Evolutionary conservation across 2,329 filamentous ascomycete genomes (phyloP), one percentile per base, ranked within the genome.

Genomic region (Drechslerella dactyloides): DNA sequence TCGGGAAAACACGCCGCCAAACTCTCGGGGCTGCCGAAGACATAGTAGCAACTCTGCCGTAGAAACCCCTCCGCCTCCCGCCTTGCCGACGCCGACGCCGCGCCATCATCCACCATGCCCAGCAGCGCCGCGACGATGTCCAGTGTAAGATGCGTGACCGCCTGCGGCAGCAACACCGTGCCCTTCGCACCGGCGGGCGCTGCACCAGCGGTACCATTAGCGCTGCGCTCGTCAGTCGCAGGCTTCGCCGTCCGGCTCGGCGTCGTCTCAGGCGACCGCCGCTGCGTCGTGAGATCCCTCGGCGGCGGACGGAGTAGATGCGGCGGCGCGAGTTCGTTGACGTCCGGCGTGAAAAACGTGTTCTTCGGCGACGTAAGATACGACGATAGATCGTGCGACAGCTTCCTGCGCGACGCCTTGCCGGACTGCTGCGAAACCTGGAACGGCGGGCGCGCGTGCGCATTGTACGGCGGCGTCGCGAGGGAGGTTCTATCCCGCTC

Each of bases 1-100:
- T 89, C 0, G 87, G 79, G 13, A 83, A 90, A 89, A 0, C 87
- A 88, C 40, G 79, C 27, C 88, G 78, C 7, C 86, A 78, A 3
- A 83, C 80, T 13, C 81, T 81, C 0, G 86, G 85, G 54, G 86
- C 83, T 58, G 74, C 85, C 86, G 53, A 90, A 80, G 5, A 87
- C 83, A 74, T 84, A 84, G 77, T 89, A 89, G 5, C 89, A 79
- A 55, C 84, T 86, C 76, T 89, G 87, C 73, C 88, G 84, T 33
- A 85, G 82, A 75, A 89, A 89, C 0, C 82, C 76, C 73, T 83
- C 85, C 85, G 87, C 89, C 68, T 85, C 74, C 35, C 53, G 55
- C 23, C 48, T 60, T 21, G 69, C 54, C 6, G 55, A 61, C 2
- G 61, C 15, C 17, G 73, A 59, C 74, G 65, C 33, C 8, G 64